Percentiles rank a stretch among this genome's conserved stretches.
Evolutionary conservation across 345 rosid species (phyloP).

Genomic region (Pistacia vera): DNA sequence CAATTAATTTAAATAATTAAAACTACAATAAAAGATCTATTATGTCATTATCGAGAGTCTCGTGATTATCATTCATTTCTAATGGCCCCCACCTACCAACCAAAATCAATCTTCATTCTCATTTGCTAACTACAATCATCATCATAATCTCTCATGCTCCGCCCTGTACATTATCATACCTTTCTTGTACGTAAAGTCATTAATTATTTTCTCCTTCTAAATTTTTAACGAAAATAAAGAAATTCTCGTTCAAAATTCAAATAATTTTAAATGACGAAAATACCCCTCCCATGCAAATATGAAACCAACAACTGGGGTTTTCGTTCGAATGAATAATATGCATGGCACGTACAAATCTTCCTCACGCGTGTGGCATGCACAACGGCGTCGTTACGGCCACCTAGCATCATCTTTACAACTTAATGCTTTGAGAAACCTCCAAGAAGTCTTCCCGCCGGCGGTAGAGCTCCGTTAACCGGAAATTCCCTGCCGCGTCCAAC

Average conservation of each 20-base stretch:
- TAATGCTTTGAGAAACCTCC: constrained; percentile 58
- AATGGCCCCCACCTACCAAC: constrained; percentile 9
- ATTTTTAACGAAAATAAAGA: not conserved
- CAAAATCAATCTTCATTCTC: not conserved
- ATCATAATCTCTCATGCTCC: constrained; percentile 23
- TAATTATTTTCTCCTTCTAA: not conserved
- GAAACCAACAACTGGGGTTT: not conserved
- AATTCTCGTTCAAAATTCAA: not conserved
- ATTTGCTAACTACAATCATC: not conserved
- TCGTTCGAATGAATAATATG: not conserved
- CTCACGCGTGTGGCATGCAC: constrained; percentile 30
- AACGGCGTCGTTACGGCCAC: constrained; percentile 61
- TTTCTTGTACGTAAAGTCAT: constrained; percentile 17
- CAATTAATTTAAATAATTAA: not conserved
- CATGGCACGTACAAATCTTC: constrained; percentile 6
- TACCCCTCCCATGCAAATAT: not conserved
- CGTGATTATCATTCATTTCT: constrained; percentile 43
- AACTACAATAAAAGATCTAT: not conserved
- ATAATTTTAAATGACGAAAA: not conserved
- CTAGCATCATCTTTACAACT: constrained; percentile 64
- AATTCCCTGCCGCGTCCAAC: constrained; percentile 20
- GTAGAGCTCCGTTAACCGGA: constrained; percentile 27
- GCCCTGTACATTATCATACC: constrained; percentile 15
- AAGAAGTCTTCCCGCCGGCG: constrained; percentile 34
- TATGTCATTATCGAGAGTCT: constrained; percentile 48